Evolutionary conservation across 306 rosid genomes (phyloP).

Genomic region (Dalbergia cultrata): DNA sequence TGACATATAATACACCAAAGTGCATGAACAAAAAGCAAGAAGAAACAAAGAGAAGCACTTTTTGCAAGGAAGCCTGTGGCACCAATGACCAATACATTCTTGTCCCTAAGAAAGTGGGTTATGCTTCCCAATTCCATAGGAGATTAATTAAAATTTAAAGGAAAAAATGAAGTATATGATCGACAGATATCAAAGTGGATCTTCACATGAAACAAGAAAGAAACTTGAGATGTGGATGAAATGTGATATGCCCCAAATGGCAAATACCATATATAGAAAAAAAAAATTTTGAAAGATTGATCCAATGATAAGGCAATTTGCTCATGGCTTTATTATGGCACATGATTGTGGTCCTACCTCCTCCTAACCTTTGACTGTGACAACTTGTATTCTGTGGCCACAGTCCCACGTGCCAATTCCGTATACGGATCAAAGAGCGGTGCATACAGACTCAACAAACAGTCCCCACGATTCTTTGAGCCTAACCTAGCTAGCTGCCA

Average conservation of each 20-base stretch:
- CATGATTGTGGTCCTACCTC: background rate
- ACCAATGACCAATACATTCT: slow-evolving; percentile 66
- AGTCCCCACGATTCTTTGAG: background rate
- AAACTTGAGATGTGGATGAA: background rate
- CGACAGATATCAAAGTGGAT: background rate
- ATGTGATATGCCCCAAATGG: background rate
- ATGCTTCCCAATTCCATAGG: slow-evolving; percentile 57
- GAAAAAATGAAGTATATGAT: background rate
- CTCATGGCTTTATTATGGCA: too few species aligned
- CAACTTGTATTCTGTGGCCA: background rate
- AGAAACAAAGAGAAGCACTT: slow-evolving; percentile 45
- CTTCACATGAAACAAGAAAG: background rate
- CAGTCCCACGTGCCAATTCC: background rate
- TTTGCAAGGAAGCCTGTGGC: slow-evolving; percentile 81
- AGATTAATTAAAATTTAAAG: background rate
- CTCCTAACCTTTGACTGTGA: background rate
- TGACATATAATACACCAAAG: too few species aligned
- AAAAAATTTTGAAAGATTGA: background rate
- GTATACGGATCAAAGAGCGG: too few species aligned
- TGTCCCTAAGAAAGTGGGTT: slow-evolving; percentile 54
- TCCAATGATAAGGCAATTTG: slow-evolving; percentile 10
- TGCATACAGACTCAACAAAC: too few species aligned
- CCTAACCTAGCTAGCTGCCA: background rate
- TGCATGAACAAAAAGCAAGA: background rate
- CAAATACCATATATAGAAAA: background rate